Conservation (phyloP, 2,329 filamentous ascomycete genomes). For the Apiospora phragmitis region DNA sequence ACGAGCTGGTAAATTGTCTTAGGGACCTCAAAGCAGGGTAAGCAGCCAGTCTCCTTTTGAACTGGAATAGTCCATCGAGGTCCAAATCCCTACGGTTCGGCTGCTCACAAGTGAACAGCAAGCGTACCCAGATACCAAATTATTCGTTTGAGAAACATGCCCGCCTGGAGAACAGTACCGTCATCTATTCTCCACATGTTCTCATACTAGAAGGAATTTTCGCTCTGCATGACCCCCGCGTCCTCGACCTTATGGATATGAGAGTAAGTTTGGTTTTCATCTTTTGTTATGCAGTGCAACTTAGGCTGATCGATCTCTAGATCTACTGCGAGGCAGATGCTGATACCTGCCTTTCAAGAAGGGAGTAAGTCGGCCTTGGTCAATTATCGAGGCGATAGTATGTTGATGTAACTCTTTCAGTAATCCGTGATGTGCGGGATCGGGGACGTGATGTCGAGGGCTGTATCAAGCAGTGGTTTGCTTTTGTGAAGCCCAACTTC, state of each 20-base stretch:
- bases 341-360: constrained; percentile 86
- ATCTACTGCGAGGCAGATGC: constrained; percentile 97
- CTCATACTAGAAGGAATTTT: constrained; percentile 95
- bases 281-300: background rate
- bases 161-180: constrained; percentile 68
- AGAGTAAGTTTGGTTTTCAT: constrained; percentile 54
- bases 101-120: constrained; percentile 48
- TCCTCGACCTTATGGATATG: constrained; percentile 86
- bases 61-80: background rate
- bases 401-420: constrained; percentile 29
- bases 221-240: constrained; percentile 83
- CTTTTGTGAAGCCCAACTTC: constrained; percentile 95
- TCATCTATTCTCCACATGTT: constrained; percentile 95
- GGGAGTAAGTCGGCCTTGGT: constrained; percentile 61
- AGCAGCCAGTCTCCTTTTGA: constrained; percentile 23
- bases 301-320: constrained; percentile 37
- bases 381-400: too few relatives aligned
- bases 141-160: constrained; percentile 96
- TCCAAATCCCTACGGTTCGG: background rate
- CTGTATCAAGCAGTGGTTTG: constrained; percentile 97
- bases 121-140: constrained; percentile 85
- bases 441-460: constrained; percentile 90
- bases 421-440: constrained; percentile 84
- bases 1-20: constrained; percentile 77
- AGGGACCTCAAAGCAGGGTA: constrained; percentile 90